phyloP scores from a whole-genome alignment of 495 filamentous ascomycete genomes.

The Hapsidospora chrysogenum region DNA sequence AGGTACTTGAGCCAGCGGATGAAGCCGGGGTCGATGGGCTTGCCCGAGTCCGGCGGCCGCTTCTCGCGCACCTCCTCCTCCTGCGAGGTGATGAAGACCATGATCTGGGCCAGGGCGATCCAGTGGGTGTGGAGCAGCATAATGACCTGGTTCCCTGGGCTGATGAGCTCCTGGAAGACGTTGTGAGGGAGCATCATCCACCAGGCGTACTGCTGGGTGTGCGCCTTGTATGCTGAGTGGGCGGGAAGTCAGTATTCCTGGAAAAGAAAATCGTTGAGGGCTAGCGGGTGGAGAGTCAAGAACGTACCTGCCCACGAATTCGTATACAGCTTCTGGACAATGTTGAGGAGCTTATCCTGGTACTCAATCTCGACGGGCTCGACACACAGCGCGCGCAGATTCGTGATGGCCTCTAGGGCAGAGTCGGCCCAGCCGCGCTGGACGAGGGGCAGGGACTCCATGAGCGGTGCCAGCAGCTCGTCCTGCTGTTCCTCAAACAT shows the following conservation, averaged over 20 bases:
- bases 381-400: constrained; percentile 15
- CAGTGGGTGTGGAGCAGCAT: constrained; percentile 41
- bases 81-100: constrained; percentile 26
- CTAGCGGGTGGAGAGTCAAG: not conserved
- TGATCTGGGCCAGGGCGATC: constrained; percentile 38
- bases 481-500: constrained; percentile 14
- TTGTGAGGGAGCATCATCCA: constrained; percentile 34
- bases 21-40: constrained; percentile 12
- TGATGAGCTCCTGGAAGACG: constrained; percentile 35
- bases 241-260: not conserved
- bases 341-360: constrained; percentile 13
- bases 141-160: constrained; percentile 27
- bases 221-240: constrained; percentile 16
- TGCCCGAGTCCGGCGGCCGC: constrained; percentile 1
- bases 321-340: constrained; percentile 13
- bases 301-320: constrained; percentile 16
- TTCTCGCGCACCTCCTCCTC: constrained; percentile 10
- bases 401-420: constrained; percentile 18
- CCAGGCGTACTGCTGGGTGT: constrained; percentile 24
- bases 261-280: not conserved
- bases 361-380: constrained; percentile 16
- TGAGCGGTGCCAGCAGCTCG: constrained; percentile 15
- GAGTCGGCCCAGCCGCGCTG: constrained; percentile 14
- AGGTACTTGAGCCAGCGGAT: constrained; percentile 23
- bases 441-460: constrained; percentile 16